Evolutionary conservation across 805 yeast species (phyloP), one percentile per base, ranked within the genome.

Genomic region (Cyberlindnera samutprakarnensis): DNA sequence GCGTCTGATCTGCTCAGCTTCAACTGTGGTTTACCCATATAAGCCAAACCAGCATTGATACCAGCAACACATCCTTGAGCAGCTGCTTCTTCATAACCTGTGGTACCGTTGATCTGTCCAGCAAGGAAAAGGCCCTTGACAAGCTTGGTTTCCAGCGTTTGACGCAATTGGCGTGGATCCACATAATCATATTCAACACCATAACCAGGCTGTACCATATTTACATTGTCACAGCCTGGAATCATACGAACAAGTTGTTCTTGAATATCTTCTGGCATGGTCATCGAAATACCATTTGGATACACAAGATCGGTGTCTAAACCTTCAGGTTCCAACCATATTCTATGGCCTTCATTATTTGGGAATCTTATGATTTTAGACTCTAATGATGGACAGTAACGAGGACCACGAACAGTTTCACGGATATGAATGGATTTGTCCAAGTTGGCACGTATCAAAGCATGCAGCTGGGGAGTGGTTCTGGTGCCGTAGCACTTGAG

Each of bases 171-270:
- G 42, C 95, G 68, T 3, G 99, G 98, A 50, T 92, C 96, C 18
- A 92, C 79, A 53, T 85, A 92, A 51, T 92, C 98, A 53, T 92
- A 92, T 56, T 92, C 98, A 2, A 92, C 98, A n/a, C 99, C 99
- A 53, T 92, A 92, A 0, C 96, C 99, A 0, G 96, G 96, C 51
- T 88, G 96, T 10, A 80, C 53, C 83, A 92, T 85, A n/a, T 60
- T 64, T 0, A 82, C 96, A 42, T 83, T 75, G 46, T 85, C 95
- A 30, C 94, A 70, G 0, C 99, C 99, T 4, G 86, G 82, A 39
- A 92, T 83, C 62, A 85, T 61, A 37, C 68, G 64, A 33, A 92
- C 70, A 68, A 88, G 70, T 41, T 72, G 64, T 15, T 68, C 68
- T 57, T 92, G 99, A 19, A 88, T 78, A 16, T 90, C 96, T 23